Evolutionary conservation across 371 early-diverging fungal genomes (phyloP).

Genomic region (Funneliformis caledonium): DNA sequence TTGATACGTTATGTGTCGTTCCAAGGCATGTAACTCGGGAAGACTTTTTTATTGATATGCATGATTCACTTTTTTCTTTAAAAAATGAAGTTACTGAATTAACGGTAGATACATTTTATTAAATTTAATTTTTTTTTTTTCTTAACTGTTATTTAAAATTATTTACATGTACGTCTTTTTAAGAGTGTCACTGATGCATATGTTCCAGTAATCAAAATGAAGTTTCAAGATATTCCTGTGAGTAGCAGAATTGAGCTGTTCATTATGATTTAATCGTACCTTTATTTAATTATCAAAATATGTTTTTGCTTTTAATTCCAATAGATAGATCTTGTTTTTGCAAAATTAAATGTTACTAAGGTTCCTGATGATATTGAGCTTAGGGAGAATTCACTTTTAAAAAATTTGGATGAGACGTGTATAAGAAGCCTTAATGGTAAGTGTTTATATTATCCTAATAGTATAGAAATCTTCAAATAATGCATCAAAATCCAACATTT

Average conservation of each 20-base stretch:
- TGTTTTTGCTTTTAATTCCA: not conserved
- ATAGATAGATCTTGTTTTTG: slow-evolving; percentile 97
- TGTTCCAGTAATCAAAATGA: slow-evolving; percentile 98
- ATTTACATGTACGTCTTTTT: not conserved
- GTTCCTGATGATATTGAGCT: slow-evolving; percentile 92
- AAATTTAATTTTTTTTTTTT: not conserved
- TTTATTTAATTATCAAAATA: not conserved
- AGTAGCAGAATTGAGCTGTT: slow-evolving; percentile 34
- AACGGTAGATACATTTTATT: slow-evolving; percentile 58
- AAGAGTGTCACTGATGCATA: slow-evolving; percentile 91
- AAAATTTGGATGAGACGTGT: slow-evolving; percentile 92
- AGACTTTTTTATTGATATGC: slow-evolving; percentile 95
- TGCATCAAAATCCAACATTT: not conserved
- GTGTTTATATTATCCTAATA: slow-evolving; percentile 21
- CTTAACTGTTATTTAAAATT: not conserved
- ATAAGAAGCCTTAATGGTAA: slow-evolving; percentile 94
- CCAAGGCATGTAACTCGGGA: slow-evolving; percentile 94
- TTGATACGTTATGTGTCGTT: slow-evolving; percentile 98
- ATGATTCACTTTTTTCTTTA: slow-evolving; percentile 79
- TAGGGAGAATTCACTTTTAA: slow-evolving; percentile 84
- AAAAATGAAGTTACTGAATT: slow-evolving; percentile 87
- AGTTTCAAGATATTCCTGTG: slow-evolving; percentile 89
- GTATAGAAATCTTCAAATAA: not conserved
- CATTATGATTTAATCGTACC: not conserved
- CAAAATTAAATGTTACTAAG: slow-evolving; percentile 75